Percentiles rank a stretch among this genome's conserved stretches.
phyloP scores from a whole-genome alignment of 1,284 basidiomycete species.

The Papiliotrema flavescens region DNA sequence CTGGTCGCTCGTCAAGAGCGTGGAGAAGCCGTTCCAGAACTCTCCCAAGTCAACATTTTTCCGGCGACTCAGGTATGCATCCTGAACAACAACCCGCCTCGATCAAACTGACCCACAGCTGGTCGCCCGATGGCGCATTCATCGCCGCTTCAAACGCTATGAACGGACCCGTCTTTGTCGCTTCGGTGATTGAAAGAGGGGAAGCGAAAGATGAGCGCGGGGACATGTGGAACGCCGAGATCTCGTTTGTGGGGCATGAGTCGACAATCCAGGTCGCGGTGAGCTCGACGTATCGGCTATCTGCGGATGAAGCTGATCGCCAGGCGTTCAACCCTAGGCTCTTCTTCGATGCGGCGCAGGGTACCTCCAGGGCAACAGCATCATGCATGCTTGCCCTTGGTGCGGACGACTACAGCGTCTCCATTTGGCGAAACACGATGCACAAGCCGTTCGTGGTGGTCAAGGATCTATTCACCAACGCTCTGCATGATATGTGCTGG shows the following conservation, averaged over 20 bases:
- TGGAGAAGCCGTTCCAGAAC: conserved; percentile 85
- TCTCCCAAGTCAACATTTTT: conserved; percentile 96
- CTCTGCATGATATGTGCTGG: conserved; percentile 96
- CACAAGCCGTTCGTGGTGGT: conserved; percentile 87
- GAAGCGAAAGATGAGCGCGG: too few species aligned
- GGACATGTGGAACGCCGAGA: conserved; percentile 79
- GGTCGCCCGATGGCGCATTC: conserved; percentile 98
- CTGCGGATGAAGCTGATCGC: neutral
- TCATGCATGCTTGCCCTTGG: conserved; percentile 73
- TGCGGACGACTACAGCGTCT: conserved; percentile 73
- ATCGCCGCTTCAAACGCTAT: conserved; percentile 96
- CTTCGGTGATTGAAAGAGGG: conserved; percentile 79
- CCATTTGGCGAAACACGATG: conserved; percentile 88
- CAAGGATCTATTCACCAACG: conserved; percentile 87
- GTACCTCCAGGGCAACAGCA: conserved; percentile 28
- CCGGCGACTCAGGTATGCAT: conserved; percentile 71
- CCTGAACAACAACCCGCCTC: too few species aligned
- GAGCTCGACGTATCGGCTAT: too few species aligned
- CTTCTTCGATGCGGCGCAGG: conserved; percentile 65
- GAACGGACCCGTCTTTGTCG: conserved; percentile 96
- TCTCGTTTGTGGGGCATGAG: conserved; percentile 92
- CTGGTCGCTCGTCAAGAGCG: conserved; percentile 79
- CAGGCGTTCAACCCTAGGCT: conserved; percentile 89
- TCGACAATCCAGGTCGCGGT: conserved; percentile 96
- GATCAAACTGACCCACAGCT: conserved; percentile 61